Conservation (phyloP, 176 grass and related monocot genomes). For the Chrysopogon serrulatus region DNA sequence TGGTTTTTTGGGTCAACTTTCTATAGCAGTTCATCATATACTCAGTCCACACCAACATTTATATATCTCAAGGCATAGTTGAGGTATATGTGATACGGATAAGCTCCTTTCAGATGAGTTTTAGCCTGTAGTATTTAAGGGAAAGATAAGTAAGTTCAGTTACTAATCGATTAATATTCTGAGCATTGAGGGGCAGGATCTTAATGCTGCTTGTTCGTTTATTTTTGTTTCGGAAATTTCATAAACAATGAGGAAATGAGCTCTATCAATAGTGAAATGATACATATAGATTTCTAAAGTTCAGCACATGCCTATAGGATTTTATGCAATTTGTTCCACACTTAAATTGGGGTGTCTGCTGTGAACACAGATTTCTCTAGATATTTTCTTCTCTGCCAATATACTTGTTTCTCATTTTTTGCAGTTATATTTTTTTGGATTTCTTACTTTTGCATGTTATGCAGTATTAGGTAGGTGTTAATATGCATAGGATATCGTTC, state of each 20-base stretch:
- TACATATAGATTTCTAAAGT: not conserved
- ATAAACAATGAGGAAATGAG: not conserved
- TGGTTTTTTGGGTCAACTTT: not conserved
- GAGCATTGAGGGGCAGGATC: conserved; percentile 6
- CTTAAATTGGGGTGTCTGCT: not conserved
- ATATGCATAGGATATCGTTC: not conserved
- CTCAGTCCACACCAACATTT: not conserved
- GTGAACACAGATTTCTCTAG: not conserved
- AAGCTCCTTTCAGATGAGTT: not conserved
- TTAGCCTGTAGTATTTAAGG: not conserved
- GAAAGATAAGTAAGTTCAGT: not conserved
- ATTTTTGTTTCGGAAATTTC: not conserved
- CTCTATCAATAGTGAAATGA: not conserved
- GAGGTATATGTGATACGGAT: not conserved
- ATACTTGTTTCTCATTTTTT: not conserved
- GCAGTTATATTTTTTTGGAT: not conserved
- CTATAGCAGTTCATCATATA: not conserved
- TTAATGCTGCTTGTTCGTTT: not conserved
- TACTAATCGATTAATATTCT: not conserved
- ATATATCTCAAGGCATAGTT: not conserved
- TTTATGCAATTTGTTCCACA: not conserved
- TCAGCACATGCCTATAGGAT: not conserved
- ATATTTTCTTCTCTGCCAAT: not conserved
- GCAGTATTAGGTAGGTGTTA: not conserved
- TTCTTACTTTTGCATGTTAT: not conserved